These are phyloP conservation scores for Pseudogymnoascus sp. DNA, from an alignment of 2,329 filamentous ascomycete species.

Conservation along the genomic window DNA sequence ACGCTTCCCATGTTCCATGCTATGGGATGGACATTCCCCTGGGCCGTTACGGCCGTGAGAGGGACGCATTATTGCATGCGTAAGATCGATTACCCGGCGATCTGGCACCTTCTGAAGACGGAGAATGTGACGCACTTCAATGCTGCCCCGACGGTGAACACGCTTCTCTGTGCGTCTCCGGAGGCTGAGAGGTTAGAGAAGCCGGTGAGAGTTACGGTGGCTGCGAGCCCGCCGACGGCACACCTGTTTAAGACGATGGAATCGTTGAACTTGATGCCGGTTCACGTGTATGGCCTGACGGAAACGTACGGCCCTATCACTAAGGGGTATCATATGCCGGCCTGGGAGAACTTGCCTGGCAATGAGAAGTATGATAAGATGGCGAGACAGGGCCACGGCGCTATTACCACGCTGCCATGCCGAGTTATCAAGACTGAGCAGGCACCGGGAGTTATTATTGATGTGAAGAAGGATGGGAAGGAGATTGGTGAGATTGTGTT, in stretches of 20 bases:
- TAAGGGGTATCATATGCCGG: conserved; percentile 79
- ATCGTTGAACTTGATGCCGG: conserved; percentile 70
- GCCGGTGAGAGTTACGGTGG: conserved; percentile 80
- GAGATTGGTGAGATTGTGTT: conserved; percentile 84
- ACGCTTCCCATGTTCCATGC: conserved; percentile 80
- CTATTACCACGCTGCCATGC: conserved; percentile 70
- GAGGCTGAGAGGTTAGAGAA: conserved; percentile 62
- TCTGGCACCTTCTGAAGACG: conserved; percentile 81
- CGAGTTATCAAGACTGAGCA: conserved; percentile 75
- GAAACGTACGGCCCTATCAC: conserved; percentile 95
- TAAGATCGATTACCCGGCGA: conserved; percentile 89
- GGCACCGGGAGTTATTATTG: conserved; percentile 54
- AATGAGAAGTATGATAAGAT: conserved; percentile 80
- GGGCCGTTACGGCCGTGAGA: conserved; percentile 84
- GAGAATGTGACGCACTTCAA: conserved; percentile 92
- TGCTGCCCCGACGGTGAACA: conserved; percentile 93
- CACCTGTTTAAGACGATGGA: conserved; percentile 89
- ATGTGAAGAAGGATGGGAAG: conserved; percentile 60
- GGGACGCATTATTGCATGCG: conserved; percentile 93
- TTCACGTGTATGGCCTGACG: conserved; percentile 84
- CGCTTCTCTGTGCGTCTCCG: conserved; percentile 70
- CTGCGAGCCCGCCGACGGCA: conserved; percentile 80
- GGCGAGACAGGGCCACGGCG: conserved; percentile 90
- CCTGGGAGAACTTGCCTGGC: conserved; percentile 65
- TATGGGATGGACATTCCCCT: conserved; percentile 78